Evolutionary conservation across 1,284 basidiomycete genomes (phyloP).

Genomic region (Cryptococcus wingfieldii): DNA sequence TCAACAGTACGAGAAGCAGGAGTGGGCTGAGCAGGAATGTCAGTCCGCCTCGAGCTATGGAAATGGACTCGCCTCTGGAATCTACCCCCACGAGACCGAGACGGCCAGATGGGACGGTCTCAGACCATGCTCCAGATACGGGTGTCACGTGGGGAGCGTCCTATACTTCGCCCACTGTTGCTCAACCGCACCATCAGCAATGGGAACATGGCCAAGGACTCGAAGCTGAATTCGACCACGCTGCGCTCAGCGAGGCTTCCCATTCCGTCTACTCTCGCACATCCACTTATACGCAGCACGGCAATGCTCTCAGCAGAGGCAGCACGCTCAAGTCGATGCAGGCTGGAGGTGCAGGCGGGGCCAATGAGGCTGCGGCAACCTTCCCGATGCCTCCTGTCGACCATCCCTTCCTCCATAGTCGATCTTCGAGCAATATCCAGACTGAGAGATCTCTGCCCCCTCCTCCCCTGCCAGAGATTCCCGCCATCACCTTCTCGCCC

Average conservation of each 20-base stretch:
- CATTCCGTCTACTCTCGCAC: conserved; percentile 1
- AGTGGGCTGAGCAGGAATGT: neutral
- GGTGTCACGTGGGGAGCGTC: neutral
- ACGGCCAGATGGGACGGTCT: neutral
- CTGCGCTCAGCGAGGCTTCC: conserved; percentile 1
- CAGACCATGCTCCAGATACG: neutral
- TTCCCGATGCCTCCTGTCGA: conserved; percentile 1
- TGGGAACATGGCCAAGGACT: neutral
- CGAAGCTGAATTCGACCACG: neutral
- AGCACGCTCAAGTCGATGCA: neutral
- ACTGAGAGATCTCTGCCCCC: neutral
- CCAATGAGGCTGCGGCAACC: neutral
- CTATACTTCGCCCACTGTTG: neutral
- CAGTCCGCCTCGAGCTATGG: neutral
- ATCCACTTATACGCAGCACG: neutral
- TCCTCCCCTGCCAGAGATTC: neutral
- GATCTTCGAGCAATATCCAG: neutral
- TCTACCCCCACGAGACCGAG: neutral
- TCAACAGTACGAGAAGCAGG: neutral
- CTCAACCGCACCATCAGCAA: neutral
- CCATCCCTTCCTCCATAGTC: neutral
- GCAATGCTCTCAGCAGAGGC: neutral
- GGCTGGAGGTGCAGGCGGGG: neutral
- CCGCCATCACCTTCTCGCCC: neutral
- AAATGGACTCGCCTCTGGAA: neutral